Evolutionary conservation across 1,284 basidiomycete species (phyloP).

Genomic region (Tylopilus orsonianus): DNA sequence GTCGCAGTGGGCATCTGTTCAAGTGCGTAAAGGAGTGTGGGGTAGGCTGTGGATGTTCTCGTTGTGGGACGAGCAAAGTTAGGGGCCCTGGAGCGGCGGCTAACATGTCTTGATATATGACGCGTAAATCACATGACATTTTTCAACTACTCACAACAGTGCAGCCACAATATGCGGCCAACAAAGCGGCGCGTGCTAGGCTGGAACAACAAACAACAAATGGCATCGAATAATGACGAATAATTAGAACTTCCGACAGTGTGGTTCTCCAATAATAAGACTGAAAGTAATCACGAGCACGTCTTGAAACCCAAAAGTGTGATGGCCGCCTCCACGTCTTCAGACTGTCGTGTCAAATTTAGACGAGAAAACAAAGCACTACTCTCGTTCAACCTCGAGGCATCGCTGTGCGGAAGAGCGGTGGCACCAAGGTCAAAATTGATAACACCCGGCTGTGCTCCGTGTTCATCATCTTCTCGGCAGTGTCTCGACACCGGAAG

Average conservation of each 20-base stretch:
- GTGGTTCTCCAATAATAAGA: not conserved
- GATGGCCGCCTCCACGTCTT: slow-evolving; percentile 48
- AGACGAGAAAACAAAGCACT: slow-evolving; percentile 1
- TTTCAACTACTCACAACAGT: too few relatives aligned
- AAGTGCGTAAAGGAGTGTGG: slow-evolving; percentile 16
- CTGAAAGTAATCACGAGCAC: slow-evolving; percentile 7
- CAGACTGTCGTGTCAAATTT: slow-evolving; percentile 17
- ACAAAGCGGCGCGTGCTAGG: not conserved
- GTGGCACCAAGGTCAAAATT: slow-evolving; percentile 16
- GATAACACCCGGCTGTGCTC: slow-evolving; percentile 27
- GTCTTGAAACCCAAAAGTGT: slow-evolving; percentile 42
- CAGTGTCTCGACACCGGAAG: slow-evolving; percentile 2
- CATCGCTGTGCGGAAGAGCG: slow-evolving; percentile 2
- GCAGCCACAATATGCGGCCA: too few relatives aligned
- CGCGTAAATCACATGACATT: not conserved
- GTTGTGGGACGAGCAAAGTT: slow-evolving; percentile 1
- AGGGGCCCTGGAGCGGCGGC: not conserved
- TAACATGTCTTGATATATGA: too few relatives aligned
- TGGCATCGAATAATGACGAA: slow-evolving; percentile 30
- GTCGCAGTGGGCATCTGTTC: slow-evolving; percentile 17
- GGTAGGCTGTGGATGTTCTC: slow-evolving; percentile 24
- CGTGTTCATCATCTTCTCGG: slow-evolving; percentile 24
- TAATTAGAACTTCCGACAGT: slow-evolving; percentile 22
- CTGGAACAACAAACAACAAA: slow-evolving; percentile 17
- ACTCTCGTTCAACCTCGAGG: not conserved